These are phyloP conservation scores for Chlamydomonas asymmetrica DNA, from an alignment of 139 green algal genomes.

Conservation along the genomic window DNA sequence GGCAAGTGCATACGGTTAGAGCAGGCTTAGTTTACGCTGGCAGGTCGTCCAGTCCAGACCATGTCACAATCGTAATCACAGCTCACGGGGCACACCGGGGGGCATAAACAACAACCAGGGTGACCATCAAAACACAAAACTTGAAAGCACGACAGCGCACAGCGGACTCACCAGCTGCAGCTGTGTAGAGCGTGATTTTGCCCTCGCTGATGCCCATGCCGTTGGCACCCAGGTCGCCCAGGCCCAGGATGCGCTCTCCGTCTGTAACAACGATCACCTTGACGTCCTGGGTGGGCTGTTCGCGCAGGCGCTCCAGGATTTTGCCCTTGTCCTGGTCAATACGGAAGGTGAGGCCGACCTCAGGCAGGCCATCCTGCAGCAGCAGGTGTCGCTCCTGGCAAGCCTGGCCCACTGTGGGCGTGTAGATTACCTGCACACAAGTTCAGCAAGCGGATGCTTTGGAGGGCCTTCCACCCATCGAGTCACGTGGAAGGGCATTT, in stretches of 20 bases:
- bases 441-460: background rate
- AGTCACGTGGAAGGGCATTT: background rate
- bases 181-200: constrained; percentile 81
- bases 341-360: constrained; percentile 2
- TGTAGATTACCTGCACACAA: constrained; percentile 85
- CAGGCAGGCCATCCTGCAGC: background rate
- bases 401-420: constrained; percentile 90
- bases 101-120: background rate
- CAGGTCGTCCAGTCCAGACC: too few species aligned
- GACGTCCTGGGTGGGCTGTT: constrained; percentile 45
- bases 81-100: too few species aligned
- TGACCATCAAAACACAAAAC: background rate
- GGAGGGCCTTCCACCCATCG: background rate
- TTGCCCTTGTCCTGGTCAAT: background rate
- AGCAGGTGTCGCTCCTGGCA: constrained; percentile 69
- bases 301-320: constrained; percentile 32
- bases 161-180: constrained; percentile 26
- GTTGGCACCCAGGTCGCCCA: constrained; percentile 66
- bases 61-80: too few species aligned
- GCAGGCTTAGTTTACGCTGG: constrained; percentile 11
- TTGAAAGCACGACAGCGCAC: background rate
- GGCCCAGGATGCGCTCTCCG: constrained; percentile 70
- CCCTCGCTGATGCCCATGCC: constrained; percentile 87
- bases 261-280: constrained; percentile 64
- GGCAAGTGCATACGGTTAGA: background rate